phyloP scores from a whole-genome alignment of 2,329 filamentous ascomycete genomes.

The Talaromyces sp. region DNA sequence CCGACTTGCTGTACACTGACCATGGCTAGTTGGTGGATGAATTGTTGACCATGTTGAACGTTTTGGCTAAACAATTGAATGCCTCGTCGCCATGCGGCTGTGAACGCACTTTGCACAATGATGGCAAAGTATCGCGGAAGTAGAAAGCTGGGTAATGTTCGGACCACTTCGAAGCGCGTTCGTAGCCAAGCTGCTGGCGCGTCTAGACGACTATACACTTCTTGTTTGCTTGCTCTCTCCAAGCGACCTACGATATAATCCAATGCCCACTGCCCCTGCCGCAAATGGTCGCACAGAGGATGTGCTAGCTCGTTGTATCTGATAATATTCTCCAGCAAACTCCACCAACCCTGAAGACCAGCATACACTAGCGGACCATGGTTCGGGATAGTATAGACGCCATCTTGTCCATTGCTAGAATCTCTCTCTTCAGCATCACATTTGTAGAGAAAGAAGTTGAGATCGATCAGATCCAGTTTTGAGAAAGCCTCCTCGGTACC shows the following conservation, averaged over 20 bases:
- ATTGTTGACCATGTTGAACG: constrained; percentile 75
- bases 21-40: constrained; percentile 81
- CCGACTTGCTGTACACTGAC: constrained; percentile 90
- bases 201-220: constrained; percentile 58
- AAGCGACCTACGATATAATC: constrained; percentile 80
- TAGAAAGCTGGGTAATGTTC: constrained; percentile 79
- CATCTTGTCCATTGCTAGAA: constrained; percentile 70
- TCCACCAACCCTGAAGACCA: constrained; percentile 99
- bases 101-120: constrained; percentile 80
- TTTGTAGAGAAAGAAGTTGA: constrained; percentile 88
- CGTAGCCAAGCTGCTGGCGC: constrained; percentile 72
- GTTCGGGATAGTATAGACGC: constrained; percentile 81
- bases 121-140: constrained; percentile 90
- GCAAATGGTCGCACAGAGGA: constrained; percentile 85
- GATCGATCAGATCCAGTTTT: constrained; percentile 68
- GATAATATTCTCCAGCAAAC: constrained; percentile 76
- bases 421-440: constrained; percentile 86
- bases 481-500: constrained; percentile 74
- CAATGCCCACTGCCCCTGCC: constrained; percentile 85
- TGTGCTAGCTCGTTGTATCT: constrained; percentile 87
- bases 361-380: constrained; percentile 85
- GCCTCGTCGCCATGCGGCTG: constrained; percentile 70
- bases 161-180: constrained; percentile 78
- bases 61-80: constrained; percentile 74
- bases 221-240: constrained; percentile 62